Base-by-base conservation (phyloP, 177 flowering plant species). In the Vitis hybrid region DNA sequence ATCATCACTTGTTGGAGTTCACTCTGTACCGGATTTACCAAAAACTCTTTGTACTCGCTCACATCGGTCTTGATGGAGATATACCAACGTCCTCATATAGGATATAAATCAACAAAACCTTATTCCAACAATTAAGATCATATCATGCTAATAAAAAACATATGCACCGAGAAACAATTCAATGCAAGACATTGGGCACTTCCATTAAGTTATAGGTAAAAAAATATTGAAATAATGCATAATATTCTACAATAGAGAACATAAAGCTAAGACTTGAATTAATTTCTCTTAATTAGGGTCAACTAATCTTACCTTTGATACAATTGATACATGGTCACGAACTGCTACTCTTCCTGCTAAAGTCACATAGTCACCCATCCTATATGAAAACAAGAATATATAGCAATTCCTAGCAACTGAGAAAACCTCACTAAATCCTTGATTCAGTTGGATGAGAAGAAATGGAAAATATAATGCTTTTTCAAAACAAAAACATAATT, bases 341-440 rank as follows among this genome's bases (percentile, higher is more conserved):
- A 95, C 79, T 18, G 88, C 96, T 72, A 84, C 98, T 73, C 88
- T 88, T 70, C 98, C 99, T 17, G 97, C 98, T 51, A 94, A 73
- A 61, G 90, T 84, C 52, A 94, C 95, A 75, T 81, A 89, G 75
- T 95, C 97, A 47, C 94, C 97, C 64, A 95, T 76, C 78, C 98
- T 95, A 72, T n/a, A 76, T 11, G 49, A 31, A 50, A 49, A 12
- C 71, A 44, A 69, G 52, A 57, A 18, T 33, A 33, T 3, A 44
- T 14, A 53, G 24, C 49, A 59, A 62, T 14, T 54, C 6, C 14
- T 33, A 61, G 14, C 0, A 49, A 19, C 20, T 66, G 56, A 38
- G 60, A 24, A 71, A 72, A 18, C 19, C 20, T 33, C 51, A 50
- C 7, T 17, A 54, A 51, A 8, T 50, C 9, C 44, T 24, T n/a